A percentile compares a stretch with the other conserved stretches of the same genome.
Evolutionary conservation across 164 flowering plant genomes (phyloP).

Genomic region (Nymphaea thermarum): DNA sequence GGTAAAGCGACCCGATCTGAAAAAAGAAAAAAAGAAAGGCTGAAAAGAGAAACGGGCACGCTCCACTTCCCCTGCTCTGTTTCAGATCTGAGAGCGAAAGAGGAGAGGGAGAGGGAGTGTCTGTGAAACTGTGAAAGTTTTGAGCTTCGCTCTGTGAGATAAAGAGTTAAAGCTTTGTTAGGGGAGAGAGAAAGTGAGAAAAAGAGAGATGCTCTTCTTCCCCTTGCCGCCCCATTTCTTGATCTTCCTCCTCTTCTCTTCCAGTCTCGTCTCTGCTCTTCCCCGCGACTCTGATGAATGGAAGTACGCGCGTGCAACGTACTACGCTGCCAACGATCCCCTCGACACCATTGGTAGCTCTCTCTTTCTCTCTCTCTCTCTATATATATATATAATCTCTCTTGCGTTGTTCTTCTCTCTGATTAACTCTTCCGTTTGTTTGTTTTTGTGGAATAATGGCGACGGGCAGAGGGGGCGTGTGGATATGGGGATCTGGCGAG

Average conservation of each 20-base stretch:
- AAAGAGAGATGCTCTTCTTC: not conserved
- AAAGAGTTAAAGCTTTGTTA: not conserved
- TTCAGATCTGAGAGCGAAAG: not conserved
- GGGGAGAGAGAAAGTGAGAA: not conserved
- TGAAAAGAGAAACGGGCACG: too few species aligned
- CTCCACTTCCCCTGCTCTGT: too few species aligned
- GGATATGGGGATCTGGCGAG: constrained; percentile 69
- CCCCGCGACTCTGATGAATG: constrained; percentile 34
- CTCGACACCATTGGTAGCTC: constrained; percentile 37
- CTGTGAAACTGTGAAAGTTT: not conserved
- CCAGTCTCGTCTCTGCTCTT: not conserved
- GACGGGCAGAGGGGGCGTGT: constrained; percentile 53
- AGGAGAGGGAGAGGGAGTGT: not conserved
- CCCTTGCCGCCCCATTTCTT: constrained; percentile 1
- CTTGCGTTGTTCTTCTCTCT: not conserved
- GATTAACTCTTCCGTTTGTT: not conserved
- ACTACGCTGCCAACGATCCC: constrained; percentile 71
- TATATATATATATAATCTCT: not conserved
- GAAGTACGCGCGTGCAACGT: constrained; percentile 75
- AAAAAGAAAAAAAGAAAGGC: too few species aligned
- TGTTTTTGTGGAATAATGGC: not conserved
- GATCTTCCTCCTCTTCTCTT: constrained; percentile 13
- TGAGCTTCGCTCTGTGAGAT: not conserved
- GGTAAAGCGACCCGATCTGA: too few species aligned
- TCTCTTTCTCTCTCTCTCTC: not conserved